These are phyloP conservation scores for Musa beccarii DNA, from an alignment of 176 grass and related monocot genomes.

Conservation along the genomic window DNA sequence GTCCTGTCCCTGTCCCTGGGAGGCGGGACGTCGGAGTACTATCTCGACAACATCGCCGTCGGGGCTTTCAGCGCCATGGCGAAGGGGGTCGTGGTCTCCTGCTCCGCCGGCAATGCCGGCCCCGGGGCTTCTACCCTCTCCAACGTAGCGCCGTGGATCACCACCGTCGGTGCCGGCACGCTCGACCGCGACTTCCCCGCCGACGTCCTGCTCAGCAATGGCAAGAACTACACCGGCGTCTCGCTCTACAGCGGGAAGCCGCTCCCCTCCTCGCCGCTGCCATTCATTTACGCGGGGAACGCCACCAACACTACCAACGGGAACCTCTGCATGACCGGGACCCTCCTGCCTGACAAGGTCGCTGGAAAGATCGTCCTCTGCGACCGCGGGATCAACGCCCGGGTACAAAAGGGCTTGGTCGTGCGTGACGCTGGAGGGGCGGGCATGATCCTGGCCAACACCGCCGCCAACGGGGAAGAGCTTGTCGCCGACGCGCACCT, in stretches of 20 bases:
- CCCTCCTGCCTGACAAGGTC: conserved; percentile 76
- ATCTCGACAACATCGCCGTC: conserved; percentile 66
- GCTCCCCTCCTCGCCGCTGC: conserved; percentile 33
- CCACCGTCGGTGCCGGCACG: conserved; percentile 75
- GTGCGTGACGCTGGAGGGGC: conserved; percentile 65
- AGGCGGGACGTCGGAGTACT: conserved; percentile 70
- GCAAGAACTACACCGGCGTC: conserved; percentile 60
- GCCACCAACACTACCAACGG: conserved; percentile 66
- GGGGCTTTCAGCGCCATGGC: conserved; percentile 85
- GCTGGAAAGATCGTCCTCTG: conserved; percentile 88
- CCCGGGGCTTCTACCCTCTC: conserved; percentile 53
- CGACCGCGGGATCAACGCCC: conserved; percentile 75
- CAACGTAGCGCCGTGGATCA: conserved; percentile 95
- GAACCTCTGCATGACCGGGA: conserved; percentile 74
- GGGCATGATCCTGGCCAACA: conserved; percentile 91
- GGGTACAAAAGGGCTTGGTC: conserved; percentile 78
- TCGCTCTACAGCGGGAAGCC: conserved; percentile 79
- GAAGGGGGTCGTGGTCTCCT: conserved; percentile 74
- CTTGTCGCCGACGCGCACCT: conserved; percentile 82
- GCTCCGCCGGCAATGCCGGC: conserved; percentile 76
- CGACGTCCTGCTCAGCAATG: conserved; percentile 46
- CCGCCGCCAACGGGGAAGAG: conserved; percentile 70
- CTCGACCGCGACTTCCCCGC: conserved; percentile 91
- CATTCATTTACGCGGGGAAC: conserved; percentile 78
- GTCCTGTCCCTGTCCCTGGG: conserved; percentile 88